Conservation (phyloP, 129 eudicot species). For the carrot (Daucus carota) region DNA sequence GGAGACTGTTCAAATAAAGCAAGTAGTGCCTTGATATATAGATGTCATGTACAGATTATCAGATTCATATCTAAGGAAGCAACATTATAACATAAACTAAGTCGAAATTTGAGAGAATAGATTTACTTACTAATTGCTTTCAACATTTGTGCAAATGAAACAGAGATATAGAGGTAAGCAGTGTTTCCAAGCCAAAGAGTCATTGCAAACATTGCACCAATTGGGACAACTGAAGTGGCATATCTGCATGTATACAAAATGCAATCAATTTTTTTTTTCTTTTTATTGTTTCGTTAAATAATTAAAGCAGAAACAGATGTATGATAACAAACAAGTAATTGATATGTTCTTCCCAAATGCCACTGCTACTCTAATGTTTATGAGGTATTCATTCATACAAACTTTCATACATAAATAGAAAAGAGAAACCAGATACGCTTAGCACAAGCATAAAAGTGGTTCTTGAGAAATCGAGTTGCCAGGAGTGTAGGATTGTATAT, state of each 20-base stretch:
- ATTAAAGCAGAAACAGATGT: constrained; percentile 5
- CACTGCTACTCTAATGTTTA: not conserved
- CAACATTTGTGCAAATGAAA: constrained; percentile 96
- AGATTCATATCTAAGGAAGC: not conserved
- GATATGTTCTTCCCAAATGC: not conserved
- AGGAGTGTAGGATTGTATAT: not conserved
- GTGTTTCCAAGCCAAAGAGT: constrained; percentile 99
- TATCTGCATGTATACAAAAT: constrained; percentile 42
- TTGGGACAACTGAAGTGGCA: constrained; percentile 79
- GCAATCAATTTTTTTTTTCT: not conserved
- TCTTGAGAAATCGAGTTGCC: not conserved
- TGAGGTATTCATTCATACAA: not conserved
- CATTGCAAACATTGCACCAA: constrained; percentile 99
- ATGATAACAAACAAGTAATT: not conserved
- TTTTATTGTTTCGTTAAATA: not conserved
- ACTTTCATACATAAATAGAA: not conserved
- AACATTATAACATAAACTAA: not conserved
- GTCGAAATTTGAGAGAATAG: not conserved
- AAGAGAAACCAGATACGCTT: not conserved
- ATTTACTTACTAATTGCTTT: constrained; percentile 88
- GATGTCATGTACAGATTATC: not conserved
- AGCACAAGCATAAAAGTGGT: not conserved
- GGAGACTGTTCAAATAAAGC: not conserved
- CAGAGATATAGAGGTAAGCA: constrained; percentile 95
- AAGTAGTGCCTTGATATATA: not conserved